These are phyloP conservation scores for Kwoniella sp. DNA, from an alignment of 768 basidiomycete genomes.

Conservation along the genomic window DNA sequence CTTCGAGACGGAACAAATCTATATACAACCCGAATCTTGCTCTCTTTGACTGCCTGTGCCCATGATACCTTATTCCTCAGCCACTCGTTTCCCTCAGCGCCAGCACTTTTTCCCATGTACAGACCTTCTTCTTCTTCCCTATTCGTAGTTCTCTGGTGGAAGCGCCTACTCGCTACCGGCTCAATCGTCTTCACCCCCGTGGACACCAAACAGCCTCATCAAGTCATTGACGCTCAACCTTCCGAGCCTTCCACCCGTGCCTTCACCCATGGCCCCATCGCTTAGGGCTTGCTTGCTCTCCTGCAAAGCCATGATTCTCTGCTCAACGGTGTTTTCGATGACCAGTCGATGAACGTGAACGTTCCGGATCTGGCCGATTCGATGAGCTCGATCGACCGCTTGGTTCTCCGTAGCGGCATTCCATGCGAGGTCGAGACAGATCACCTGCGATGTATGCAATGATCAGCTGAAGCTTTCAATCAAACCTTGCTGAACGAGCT, in stretches of 20 bases:
- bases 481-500: not conserved
- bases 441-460: slow-evolving; percentile 43
- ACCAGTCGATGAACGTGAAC: slow-evolving; percentile 56
- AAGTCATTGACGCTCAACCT: slow-evolving; percentile 44
- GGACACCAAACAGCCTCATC: slow-evolving; percentile 40
- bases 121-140: no score
- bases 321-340: slow-evolving; percentile 60
- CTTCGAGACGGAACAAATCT: no score
- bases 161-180: not conserved
- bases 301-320: slow-evolving; percentile 66
- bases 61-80: no score
- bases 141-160: no score
- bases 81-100: no score
- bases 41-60: no score
- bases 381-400: slow-evolving; percentile 57
- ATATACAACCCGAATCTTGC: no score
- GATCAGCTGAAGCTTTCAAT: slow-evolving; percentile 10
- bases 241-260: slow-evolving; percentile 42
- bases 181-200: slow-evolving; percentile 19
- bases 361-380: slow-evolving; percentile 55
- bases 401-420: slow-evolving; percentile 53
- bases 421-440: slow-evolving; percentile 57
- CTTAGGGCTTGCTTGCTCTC: slow-evolving; percentile 48
- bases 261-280: slow-evolving; percentile 56
- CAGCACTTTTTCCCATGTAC: no score